Evolutionary conservation across 805 yeast species (phyloP).

Genomic region (Suhomyces canberraensis): DNA sequence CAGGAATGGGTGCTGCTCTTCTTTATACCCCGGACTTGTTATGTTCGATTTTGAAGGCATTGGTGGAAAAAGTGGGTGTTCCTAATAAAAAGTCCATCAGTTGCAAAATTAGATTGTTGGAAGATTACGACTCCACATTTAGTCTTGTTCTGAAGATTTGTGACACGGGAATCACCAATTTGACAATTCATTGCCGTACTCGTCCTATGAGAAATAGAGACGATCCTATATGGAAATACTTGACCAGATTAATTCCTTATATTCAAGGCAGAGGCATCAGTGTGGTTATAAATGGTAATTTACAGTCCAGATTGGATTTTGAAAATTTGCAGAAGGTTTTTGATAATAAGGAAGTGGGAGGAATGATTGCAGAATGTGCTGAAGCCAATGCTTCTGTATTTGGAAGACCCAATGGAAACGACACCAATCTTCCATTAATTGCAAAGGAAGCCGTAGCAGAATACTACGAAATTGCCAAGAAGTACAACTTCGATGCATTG

Average conservation of each 20-base stretch:
- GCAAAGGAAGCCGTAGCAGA: slow-evolving; percentile 59
- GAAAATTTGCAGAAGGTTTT: slow-evolving; percentile 47
- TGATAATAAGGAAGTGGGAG: slow-evolving; percentile 63
- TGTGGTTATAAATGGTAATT: slow-evolving; percentile 79
- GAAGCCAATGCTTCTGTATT: slow-evolving; percentile 85
- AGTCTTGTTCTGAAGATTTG: slow-evolving; percentile 49
- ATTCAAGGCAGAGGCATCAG: slow-evolving; percentile 64
- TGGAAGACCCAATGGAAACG: slow-evolving; percentile 12
- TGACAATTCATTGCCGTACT: slow-evolving; percentile 92
- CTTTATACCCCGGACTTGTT: slow-evolving; percentile 77
- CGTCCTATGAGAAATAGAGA: slow-evolving; percentile 86
- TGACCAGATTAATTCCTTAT: slow-evolving; percentile 57
- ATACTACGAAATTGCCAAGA: slow-evolving; percentile 50
- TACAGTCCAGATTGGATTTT: slow-evolving; percentile 55
- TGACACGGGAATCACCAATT: slow-evolving; percentile 76
- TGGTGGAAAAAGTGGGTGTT: slow-evolving; percentile 78
- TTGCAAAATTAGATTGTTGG: slow-evolving; percentile 82
- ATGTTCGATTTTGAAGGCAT: slow-evolving; percentile 59
- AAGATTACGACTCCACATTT: slow-evolving; percentile 56
- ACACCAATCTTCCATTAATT: slow-evolving; percentile 32
- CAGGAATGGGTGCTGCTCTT: slow-evolving; percentile 98
- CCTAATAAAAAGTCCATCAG: slow-evolving; percentile 79
- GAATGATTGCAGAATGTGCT: slow-evolving; percentile 92
- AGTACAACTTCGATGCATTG: slow-evolving; percentile 55
- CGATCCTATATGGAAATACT: slow-evolving; percentile 67